These are phyloP conservation scores for Tulasnella sp. DNA, from an alignment of 768 basidiomycete species.

Conservation along the genomic window DNA sequence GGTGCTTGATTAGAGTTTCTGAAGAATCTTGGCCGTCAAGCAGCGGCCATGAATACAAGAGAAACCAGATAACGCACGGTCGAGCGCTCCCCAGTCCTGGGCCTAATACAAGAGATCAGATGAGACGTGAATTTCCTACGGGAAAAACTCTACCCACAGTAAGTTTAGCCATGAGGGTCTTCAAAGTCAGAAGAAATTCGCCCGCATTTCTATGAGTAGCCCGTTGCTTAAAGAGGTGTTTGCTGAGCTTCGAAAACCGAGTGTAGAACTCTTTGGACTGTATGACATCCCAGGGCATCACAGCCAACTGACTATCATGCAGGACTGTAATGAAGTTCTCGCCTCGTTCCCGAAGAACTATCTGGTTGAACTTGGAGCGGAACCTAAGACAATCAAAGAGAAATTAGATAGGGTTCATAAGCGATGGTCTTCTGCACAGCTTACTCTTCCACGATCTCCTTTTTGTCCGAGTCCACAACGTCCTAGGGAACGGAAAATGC, in stretches of 20 bases:
- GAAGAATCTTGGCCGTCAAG: no score
- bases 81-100: no score
- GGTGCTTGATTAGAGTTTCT: no score
- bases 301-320: conserved; percentile 14
- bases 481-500: conserved; percentile 48
- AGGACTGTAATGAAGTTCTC: conserved; percentile 33
- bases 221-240: conserved; percentile 23
- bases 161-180: no score
- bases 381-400: neutral
- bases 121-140: no score
- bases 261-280: conserved; percentile 26
- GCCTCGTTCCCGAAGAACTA: conserved; percentile 28
- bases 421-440: no score
- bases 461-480: conserved; percentile 63
- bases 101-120: no score
- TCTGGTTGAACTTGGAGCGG: conserved; percentile 27
- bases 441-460: conserved; percentile 61
- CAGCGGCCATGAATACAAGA: no score
- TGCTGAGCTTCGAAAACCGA: conserved; percentile 18
- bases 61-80: no score
- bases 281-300: conserved; percentile 31
- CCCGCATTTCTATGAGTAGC: no score
- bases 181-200: no score
- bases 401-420: neutral
- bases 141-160: no score